Base-by-base conservation (phyloP, 768 basidiomycete species). In the Antrodiella citrinella region DNA sequence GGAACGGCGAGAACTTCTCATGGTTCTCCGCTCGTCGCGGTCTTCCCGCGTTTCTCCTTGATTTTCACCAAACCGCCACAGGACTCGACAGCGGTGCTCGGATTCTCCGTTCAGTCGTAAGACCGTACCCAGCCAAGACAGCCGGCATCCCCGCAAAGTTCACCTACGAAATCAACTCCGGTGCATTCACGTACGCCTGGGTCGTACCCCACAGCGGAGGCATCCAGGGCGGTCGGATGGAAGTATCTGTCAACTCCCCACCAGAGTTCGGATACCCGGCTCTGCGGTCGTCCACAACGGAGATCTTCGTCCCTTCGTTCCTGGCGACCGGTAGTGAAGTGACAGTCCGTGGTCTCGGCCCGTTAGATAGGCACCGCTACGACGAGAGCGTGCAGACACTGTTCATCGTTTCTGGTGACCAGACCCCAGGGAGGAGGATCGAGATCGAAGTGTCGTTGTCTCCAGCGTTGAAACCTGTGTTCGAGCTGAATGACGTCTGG, bases 1-100 rank as follows among this genome's bases (percentile, higher is more conserved):
- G 94, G 94, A 95, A 94, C 58, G 91, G 88, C 48, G 94, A 99
- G 67, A 96, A 94, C 68, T 97, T 99, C 63, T 92, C 91, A 1
- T 96, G 91, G 90, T 97, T 91, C 75, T 82, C 81, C 59, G 69
- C 70, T 40, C 67, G 64, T 26, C 79, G 84, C 13, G 81, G 76
- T 1, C 68, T 80, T 45, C 84, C 77, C 1, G 60, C 73, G 0
- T 75, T 75, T 0, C 61, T 81, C 38, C 70, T 85, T 11, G 75
- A 74, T 54, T 73, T 76, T 49, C 73, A 76, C 7, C 87, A 88
- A 64, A 69, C 69, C 18, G 74, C 81, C 2, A 71, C 76, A n/a
- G 78, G 82, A 4, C 73, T 93, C 25, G 92, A 98, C 63, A 82
- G 84, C 42, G 93, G 94, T 2, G 86, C 73, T 0, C 73, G 94